phyloP scores from a whole-genome alignment of 2,329 filamentous ascomycete species.

The Exophiala dermatitidis region DNA sequence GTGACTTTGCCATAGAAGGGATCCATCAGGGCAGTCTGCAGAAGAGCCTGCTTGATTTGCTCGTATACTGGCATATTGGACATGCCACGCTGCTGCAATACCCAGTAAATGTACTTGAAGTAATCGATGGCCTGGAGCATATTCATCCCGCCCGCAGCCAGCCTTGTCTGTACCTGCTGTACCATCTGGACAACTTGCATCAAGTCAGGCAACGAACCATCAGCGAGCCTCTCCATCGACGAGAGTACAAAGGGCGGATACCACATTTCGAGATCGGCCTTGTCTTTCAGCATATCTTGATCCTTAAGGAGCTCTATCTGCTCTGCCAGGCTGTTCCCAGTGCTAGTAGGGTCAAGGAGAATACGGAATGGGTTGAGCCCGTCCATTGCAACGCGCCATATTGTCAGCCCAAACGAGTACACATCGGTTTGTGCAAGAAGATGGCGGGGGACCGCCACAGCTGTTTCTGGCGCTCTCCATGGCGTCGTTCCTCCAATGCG shows the following conservation, averaged over 20 bases:
- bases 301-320: background rate
- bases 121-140: background rate
- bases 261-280: background rate
- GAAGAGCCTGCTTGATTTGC: background rate
- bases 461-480: slow-evolving; percentile 27
- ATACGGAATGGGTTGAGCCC: slow-evolving; percentile 9
- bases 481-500: slow-evolving; percentile 23
- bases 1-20: slow-evolving; percentile 1
- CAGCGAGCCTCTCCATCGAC: background rate
- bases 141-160: background rate
- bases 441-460: slow-evolving; percentile 2
- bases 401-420: slow-evolving; percentile 21
- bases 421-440: slow-evolving; percentile 10
- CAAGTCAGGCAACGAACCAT: background rate
- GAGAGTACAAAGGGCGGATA: background rate
- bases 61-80: background rate
- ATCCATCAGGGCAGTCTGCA: background rate
- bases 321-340: background rate
- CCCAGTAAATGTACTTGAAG: slow-evolving; percentile 1
- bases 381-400: slow-evolving; percentile 18
- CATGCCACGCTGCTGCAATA: background rate
- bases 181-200: background rate
- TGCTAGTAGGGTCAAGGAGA: background rate
- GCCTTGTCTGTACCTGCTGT: background rate
- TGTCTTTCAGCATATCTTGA: background rate